Evolutionary conservation across 2,329 filamentous ascomycete species (phyloP), one percentile per base, ranked within the genome.

Genomic region (Verticillium albo-atrum): DNA sequence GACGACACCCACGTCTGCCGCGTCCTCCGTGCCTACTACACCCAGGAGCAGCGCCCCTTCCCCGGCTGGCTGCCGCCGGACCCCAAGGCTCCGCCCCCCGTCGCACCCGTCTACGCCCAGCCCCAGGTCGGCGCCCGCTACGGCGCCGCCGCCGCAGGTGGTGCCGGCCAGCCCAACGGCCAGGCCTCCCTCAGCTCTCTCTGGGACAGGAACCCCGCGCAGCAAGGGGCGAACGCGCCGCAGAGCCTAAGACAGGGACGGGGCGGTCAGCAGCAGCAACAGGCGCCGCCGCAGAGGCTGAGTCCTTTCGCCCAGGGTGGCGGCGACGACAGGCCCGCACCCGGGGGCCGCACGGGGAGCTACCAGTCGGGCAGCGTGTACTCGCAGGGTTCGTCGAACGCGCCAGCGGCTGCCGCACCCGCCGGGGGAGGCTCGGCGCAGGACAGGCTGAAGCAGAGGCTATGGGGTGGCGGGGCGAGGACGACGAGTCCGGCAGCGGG

Each of bases 1-100:
- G 93, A 98, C 77, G 92, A 96, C 77, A 96, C 92, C 3, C 92
- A 98, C 78, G 90, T 98, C 69, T 96, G 91, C 76, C 91, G 95
- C 68, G 92, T 96, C 35, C 86, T 99, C 27, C 90, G 95, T 68
- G 89, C 87, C 67, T 97, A 98, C 82, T 98, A 99, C 81, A 85
- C 81, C 56, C 93, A 98, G 74, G 95, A 96, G 71, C 90, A 89
- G 66, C 87, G 88, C 25, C 82, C 87, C 2, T 90, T 93, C 63
- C 95, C 95, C 1, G 77, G 81, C 66, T 98, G 95, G 94, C 87
- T 98, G 7, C 92, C 93, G 7, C 88, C 91, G 6, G 91, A 97
- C 73, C 93, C 92, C n/a, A 94, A 91, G 75, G 85, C 84, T 4
- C 86, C 86, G 50, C 81, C 82, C 37, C 79, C 83, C 34, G 74